Conservation (phyloP, 2,329 filamentous ascomycete species). For the Claviceps maximensis region DNA sequence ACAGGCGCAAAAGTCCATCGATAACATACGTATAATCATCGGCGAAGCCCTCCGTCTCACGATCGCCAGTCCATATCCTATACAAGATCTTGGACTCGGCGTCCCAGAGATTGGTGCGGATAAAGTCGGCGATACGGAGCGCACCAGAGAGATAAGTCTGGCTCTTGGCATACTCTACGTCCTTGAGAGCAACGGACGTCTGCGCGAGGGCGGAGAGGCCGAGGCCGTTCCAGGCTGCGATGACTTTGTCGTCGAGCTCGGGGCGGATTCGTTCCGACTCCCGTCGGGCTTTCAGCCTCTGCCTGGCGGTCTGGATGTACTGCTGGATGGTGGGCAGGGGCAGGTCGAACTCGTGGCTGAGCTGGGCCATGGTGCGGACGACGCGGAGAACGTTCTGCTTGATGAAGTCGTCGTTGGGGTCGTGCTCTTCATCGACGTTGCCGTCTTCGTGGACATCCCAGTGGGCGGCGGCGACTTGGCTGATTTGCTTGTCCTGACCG, state of each 20-base stretch:
- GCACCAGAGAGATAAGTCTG: slow-evolving; percentile 52
- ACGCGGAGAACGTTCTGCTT: slow-evolving; percentile 82
- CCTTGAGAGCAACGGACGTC: slow-evolving; percentile 53
- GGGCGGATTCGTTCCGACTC: slow-evolving; percentile 64
- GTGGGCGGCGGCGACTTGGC: slow-evolving; percentile 64
- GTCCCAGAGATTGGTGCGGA: slow-evolving; percentile 63
- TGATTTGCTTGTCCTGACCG: slow-evolving; percentile 37
- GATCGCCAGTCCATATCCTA: slow-evolving; percentile 57
- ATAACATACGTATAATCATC: slow-evolving; percentile 92
- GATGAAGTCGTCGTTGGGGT: slow-evolving; percentile 87
- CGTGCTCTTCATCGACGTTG: slow-evolving; percentile 70
- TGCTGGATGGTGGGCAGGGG: slow-evolving; percentile 53
- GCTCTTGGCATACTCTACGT: slow-evolving; percentile 43
- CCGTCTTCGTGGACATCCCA: slow-evolving; percentile 77
- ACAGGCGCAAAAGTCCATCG: slow-evolving; percentile 69
- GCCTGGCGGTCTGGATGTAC: slow-evolving; percentile 53
- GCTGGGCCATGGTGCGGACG: slow-evolving; percentile 49
- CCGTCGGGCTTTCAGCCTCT: slow-evolving; percentile 57
- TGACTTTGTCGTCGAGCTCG: slow-evolving; percentile 74
- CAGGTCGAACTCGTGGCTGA: slow-evolving; percentile 64
- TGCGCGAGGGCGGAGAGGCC: slow-evolving; percentile 73
- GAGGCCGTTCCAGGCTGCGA: slow-evolving; percentile 79
- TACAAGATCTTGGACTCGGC: slow-evolving; percentile 47
- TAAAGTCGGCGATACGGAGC: slow-evolving; percentile 54
- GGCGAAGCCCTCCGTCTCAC: slow-evolving; percentile 61